A percentile compares a stretch with the other conserved stretches of the same genome.
Evolutionary conservation across 768 basidiomycete genomes (phyloP).

Genomic region (Zangia roseola): DNA sequence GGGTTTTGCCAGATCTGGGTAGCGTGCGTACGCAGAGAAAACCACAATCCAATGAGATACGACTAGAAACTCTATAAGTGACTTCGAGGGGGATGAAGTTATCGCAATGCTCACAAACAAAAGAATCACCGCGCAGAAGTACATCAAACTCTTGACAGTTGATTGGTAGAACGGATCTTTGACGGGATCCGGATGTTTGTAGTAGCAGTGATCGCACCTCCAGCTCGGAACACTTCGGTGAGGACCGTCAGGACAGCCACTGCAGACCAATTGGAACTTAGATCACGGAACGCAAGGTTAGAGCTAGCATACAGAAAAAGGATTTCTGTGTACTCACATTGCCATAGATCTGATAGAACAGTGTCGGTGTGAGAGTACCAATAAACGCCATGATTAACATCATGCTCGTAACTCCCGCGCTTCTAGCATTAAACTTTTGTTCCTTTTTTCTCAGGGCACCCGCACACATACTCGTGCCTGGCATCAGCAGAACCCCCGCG

Average conservation of each 20-base stretch:
- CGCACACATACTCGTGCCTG: conserved; percentile 92
- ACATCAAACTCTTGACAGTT: conserved; percentile 94
- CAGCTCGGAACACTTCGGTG: conserved; percentile 44
- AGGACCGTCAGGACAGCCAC: conserved; percentile 60
- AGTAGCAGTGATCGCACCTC: conserved; percentile 91
- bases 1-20: conserved; percentile 99
- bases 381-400: conserved; percentile 99
- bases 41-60: conserved; percentile 96
- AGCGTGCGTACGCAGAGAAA: conserved; percentile 96
- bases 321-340: conserved; percentile 60
- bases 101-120: conserved; percentile 65
- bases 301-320: neutral
- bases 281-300: conserved; percentile 16
- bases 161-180: conserved; percentile 96
- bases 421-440: conserved; percentile 98
- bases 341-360: conserved; percentile 98
- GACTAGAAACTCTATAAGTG: conserved; percentile 52
- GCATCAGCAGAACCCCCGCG: conserved; percentile 96
- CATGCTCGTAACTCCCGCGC: conserved; percentile 97
- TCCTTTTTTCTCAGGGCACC: conserved; percentile 90
- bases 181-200: conserved; percentile 90
- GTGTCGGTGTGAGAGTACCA: conserved; percentile 88
- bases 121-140: conserved; percentile 88
- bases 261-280: conserved; percentile 87
- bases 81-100: neutral